Evolutionary conservation across 2,329 filamentous ascomycete species (phyloP).

Genomic region (Eutypa lata): DNA sequence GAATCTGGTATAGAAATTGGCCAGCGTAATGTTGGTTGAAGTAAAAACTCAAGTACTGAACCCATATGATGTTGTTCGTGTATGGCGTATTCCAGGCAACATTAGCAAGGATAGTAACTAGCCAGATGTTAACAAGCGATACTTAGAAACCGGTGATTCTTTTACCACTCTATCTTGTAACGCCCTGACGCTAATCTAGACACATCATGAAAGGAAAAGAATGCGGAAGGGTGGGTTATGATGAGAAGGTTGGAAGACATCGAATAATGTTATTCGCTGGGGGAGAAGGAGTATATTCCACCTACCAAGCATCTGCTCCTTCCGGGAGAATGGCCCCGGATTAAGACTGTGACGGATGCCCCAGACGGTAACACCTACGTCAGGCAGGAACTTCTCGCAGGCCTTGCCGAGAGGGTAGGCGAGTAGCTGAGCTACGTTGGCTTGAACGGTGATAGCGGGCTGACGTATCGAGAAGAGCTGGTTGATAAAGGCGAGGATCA

Average conservation of each 20-base stretch:
- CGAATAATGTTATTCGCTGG: background rate
- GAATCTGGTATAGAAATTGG: conserved; percentile 46
- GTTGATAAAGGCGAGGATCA: conserved; percentile 49
- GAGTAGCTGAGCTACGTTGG: conserved; percentile 55
- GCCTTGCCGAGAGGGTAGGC: conserved; percentile 53
- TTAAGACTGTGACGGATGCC: conserved; percentile 31
- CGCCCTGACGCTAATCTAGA: background rate
- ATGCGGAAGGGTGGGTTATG: background rate
- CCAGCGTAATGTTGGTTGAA: conserved; percentile 50
- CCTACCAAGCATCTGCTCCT: conserved; percentile 52
- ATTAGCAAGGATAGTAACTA: conserved; percentile 59
- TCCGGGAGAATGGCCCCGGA: conserved; percentile 46
- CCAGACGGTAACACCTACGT: conserved; percentile 45
- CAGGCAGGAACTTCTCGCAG: conserved; percentile 49
- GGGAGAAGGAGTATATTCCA: background rate
- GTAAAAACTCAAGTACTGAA: conserved; percentile 45
- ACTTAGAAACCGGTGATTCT: background rate
- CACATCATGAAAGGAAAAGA: too few species aligned
- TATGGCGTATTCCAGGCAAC: conserved; percentile 47
- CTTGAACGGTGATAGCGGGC: conserved; percentile 51
- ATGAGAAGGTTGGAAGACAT: background rate
- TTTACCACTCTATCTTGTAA: background rate
- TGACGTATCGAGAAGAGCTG: conserved; percentile 57
- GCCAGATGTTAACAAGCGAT: background rate
- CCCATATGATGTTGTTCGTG: conserved; percentile 48